These are phyloP conservation scores for Cystobasidium ongulense DNA, from an alignment of 768 basidiomycete genomes.

Conservation along the genomic window DNA sequence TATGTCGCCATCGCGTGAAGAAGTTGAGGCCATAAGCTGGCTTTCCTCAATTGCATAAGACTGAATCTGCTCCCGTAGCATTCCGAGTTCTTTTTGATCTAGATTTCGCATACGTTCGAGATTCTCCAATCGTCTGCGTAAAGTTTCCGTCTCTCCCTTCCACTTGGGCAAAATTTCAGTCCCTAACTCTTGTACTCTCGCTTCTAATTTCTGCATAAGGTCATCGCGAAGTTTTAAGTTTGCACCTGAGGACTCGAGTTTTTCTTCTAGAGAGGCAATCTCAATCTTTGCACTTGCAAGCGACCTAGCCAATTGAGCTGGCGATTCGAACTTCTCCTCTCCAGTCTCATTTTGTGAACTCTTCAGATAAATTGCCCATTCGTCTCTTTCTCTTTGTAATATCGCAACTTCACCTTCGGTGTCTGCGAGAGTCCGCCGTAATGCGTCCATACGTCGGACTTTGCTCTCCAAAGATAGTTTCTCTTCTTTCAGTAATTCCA, in stretches of 20 bases:
- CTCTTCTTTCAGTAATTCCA: constrained; percentile 40
- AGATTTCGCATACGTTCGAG: constrained; percentile 5
- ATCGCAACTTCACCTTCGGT: constrained; percentile 32
- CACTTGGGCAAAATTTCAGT: not conserved
- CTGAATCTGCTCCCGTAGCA: constrained; percentile 23
- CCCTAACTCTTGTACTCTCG: constrained; percentile 24
- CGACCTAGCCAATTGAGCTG: constrained; percentile 35
- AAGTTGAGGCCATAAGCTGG: not conserved
- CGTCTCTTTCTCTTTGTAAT: constrained; percentile 37
- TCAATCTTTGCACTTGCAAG: constrained; percentile 39
- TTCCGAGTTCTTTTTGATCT: constrained; percentile 16
- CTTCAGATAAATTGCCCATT: constrained; percentile 33
- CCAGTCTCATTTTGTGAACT: not conserved
- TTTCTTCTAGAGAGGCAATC: constrained; percentile 37
- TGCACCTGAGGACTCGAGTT: constrained; percentile 33
- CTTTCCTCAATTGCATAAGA: constrained; percentile 21
- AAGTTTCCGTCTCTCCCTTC: not conserved
- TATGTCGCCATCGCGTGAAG: not conserved
- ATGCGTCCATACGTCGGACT: constrained; percentile 31
- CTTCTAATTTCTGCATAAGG: constrained; percentile 38
- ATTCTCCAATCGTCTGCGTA: not conserved
- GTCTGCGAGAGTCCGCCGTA: constrained; percentile 28
- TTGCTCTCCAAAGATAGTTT: constrained; percentile 39
- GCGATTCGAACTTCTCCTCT: constrained; percentile 10
- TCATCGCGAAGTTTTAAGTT: constrained; percentile 35